Conservation (phyloP, 441 rosid species). For the Capsella rubella region DNA sequence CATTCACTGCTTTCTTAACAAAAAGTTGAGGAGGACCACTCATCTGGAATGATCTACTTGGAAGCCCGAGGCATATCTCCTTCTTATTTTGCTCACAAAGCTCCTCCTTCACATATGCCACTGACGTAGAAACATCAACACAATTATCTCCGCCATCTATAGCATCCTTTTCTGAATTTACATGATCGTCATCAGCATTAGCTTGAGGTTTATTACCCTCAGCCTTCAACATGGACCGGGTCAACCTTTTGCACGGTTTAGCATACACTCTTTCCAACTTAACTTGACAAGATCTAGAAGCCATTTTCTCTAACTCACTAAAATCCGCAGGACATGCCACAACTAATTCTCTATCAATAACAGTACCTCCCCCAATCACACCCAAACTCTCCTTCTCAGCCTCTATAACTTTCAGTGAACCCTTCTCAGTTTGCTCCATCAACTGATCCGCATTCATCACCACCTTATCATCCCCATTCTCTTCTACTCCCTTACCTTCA, state of each 20-base stretch:
- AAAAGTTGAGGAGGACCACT: constrained; percentile 32
- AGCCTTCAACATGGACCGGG: constrained; percentile 67
- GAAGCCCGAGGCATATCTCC: constrained; percentile 35
- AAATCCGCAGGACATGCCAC: constrained; percentile 36
- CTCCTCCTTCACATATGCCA: constrained; percentile 13
- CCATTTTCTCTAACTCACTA: constrained; percentile 22
- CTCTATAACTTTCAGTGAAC: background rate
- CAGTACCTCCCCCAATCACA: constrained; percentile 8
- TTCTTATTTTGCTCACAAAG: constrained; percentile 13
- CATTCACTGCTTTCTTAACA: constrained; percentile 41
- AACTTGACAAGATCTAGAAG: constrained; percentile 37
- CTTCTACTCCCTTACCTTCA: background rate
- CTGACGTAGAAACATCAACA: constrained; percentile 35
- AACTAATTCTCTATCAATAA: constrained; percentile 8
- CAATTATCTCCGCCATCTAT: constrained; percentile 33
- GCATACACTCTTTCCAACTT: constrained; percentile 38
- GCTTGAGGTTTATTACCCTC: constrained; percentile 29
- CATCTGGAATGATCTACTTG: constrained; percentile 28
- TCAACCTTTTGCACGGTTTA: constrained; percentile 68
- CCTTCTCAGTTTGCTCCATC: background rate
- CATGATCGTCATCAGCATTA: constrained; percentile 38
- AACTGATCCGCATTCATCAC: constrained; percentile 30
- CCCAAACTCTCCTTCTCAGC: background rate
- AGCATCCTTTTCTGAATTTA: constrained; percentile 19
- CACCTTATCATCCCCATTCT: background rate